Conservation (phyloP, 2,329 filamentous ascomycete species). For the Exserohilum rostratum region DNA sequence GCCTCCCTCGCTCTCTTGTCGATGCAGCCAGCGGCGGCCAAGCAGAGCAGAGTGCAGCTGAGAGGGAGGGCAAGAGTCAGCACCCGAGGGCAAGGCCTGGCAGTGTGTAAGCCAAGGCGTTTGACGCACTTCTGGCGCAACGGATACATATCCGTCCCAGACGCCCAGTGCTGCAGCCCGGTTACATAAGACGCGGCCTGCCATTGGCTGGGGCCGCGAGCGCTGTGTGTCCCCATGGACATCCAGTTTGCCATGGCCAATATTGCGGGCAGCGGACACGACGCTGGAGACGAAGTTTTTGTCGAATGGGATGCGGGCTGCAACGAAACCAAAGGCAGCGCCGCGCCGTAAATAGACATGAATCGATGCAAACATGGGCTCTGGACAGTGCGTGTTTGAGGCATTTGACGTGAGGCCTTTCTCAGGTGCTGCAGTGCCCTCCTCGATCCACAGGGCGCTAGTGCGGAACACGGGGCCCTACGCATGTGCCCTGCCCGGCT, state of each 20-base stretch:
- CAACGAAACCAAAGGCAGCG: no score
- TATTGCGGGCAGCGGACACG: not conserved
- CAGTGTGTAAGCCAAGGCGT: conserved; percentile 8
- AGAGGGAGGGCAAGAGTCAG: not conserved
- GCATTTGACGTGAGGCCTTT: conserved; percentile 26
- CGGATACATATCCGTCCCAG: conserved; percentile 25
- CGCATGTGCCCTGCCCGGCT: conserved; percentile 22
- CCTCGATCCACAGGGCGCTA: conserved; percentile 24
- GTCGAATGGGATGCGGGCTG: not conserved
- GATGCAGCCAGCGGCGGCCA: not conserved
- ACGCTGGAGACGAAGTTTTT: not conserved
- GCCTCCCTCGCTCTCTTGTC: no score
- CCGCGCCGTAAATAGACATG: no score
- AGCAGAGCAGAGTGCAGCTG: not conserved
- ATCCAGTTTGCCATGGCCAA: conserved; percentile 1
- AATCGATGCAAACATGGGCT: not conserved
- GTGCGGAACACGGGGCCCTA: conserved; percentile 23
- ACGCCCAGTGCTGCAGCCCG: conserved; percentile 1
- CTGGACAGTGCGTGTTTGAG: conserved; percentile 20
- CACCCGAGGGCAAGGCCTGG: not conserved
- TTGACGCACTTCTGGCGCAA: conserved; percentile 6
- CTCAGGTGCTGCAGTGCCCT: conserved; percentile 6
- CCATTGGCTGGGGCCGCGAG: conserved; percentile 18
- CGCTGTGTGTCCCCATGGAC: not conserved
- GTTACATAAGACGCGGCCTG: conserved; percentile 18